Evolutionary conservation across 1,139 yeast genomes (phyloP), one percentile per base, ranked within the genome.

Genomic region (Diutina scorzettiae): DNA sequence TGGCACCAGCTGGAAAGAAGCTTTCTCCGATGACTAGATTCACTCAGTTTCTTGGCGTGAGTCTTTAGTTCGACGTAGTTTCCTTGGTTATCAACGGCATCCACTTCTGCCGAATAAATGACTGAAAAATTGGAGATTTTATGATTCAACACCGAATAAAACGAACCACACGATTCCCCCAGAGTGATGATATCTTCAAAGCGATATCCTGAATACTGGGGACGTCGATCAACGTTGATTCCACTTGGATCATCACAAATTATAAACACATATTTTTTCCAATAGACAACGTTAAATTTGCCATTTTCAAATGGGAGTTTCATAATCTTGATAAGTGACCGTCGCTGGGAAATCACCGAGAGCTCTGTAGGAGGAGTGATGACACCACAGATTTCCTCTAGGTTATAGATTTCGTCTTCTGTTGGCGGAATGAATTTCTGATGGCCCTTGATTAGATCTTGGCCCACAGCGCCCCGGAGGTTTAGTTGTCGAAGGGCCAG

Each of bases 1-100:
- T 34, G 39, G 18, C 39, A 34, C 39, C 39, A 34, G 14, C 19
- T 23, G n/a, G 27, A 20, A 12, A 34, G 17, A 4, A 34, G 39
- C 19, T 34, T 34, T 7, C 39, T 28, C 5, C 20, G 27, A 21
- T n/a, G 5, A 23, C n/a, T 34, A 11, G 9, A 8, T 14, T 23
- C 18, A 3, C 19, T n/a, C 39, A 34, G 39, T 4, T 20, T 23
- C 12, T 34, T 34, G 14, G 27, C 28, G 19, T 34, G 39, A 12
- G 39, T 34, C 28, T 34, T 34, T 5, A 34, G n/a, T 9, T 34
- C 39, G n/a, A 21, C 24, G 7, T 34, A 34, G 7, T 23, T 28
- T 6, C 16, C 39, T 6, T 34, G 17, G 11, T 19, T 20, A 14
- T 34, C 39, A n/a, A 23, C 17, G 8, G 27, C 24, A 23, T 34